phyloP scores from a whole-genome alignment of 805 yeast species.

The Candida sithepensis region DNA sequence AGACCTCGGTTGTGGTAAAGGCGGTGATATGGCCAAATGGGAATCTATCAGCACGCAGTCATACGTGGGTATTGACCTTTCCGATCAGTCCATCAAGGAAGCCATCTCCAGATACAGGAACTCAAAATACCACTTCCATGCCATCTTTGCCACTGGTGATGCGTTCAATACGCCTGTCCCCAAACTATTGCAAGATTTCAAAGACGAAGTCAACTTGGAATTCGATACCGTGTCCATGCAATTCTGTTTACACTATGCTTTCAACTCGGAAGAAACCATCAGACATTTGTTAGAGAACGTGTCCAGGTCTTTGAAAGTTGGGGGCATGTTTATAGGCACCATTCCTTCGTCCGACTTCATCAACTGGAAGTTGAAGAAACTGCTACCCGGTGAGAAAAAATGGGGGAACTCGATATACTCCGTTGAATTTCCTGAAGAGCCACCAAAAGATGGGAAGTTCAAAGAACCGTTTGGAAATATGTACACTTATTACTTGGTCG shows the following conservation, averaged over 20 bases:
- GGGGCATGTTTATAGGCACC: conserved; percentile 91
- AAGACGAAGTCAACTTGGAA: conserved; percentile 66
- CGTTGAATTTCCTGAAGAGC: conserved; percentile 74
- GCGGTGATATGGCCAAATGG: conserved; percentile 94
- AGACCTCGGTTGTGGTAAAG: conserved; percentile 96
- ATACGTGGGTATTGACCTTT: conserved; percentile 87
- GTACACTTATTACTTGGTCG: conserved; percentile 77
- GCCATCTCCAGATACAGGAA: conserved; percentile 72
- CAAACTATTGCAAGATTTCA: conserved; percentile 59
- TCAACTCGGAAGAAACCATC: conserved; percentile 78
- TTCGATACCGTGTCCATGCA: conserved; percentile 88
- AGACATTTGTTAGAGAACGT: conserved; percentile 71
- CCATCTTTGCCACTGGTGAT: conserved; percentile 90
- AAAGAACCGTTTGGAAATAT: conserved; percentile 76
- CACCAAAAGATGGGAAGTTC: conserved; percentile 74
- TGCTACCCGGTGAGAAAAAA: conserved; percentile 46
- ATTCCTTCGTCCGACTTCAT: conserved; percentile 90
- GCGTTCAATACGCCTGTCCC: conserved; percentile 74
- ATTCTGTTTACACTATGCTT: conserved; percentile 93
- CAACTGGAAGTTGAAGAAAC: conserved; percentile 55
- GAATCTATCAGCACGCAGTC: conserved; percentile 68
- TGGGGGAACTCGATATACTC: conserved; percentile 88
- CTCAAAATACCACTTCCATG: conserved; percentile 39
- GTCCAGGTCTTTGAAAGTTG: conserved; percentile 67
- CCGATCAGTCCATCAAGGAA: conserved; percentile 82